phyloP scores from a whole-genome alignment of 306 rosid genomes.

The Dryas drummondii region DNA sequence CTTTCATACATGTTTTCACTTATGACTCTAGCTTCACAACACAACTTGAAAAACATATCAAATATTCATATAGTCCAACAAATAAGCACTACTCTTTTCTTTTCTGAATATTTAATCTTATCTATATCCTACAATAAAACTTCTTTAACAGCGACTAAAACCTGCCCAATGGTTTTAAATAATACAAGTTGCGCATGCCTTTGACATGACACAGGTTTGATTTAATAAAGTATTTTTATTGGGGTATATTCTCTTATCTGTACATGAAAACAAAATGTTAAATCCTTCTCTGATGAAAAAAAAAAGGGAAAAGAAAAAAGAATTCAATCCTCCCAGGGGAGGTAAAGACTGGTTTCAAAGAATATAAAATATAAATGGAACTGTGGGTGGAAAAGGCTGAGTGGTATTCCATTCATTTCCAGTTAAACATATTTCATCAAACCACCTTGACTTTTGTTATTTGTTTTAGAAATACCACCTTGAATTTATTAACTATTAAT shows the following conservation, averaged over 20 bases:
- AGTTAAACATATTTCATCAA: too few relatives aligned
- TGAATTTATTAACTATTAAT: background rate
- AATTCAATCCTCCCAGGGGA: background rate
- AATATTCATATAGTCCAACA: background rate
- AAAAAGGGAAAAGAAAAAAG: background rate
- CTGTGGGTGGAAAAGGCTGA: constrained; percentile 3
- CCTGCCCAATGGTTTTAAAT: background rate
- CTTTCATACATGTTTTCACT: too few relatives aligned
- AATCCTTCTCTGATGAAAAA: too few relatives aligned
- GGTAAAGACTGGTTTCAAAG: background rate
- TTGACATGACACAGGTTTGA: background rate
- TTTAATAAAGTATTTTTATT: background rate
- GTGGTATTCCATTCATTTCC: too few relatives aligned
- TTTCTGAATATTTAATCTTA: constrained; percentile 1
- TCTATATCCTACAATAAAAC: background rate
- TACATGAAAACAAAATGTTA: background rate
- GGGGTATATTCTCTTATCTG: background rate
- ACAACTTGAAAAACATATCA: background rate
- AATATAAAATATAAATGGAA: background rate
- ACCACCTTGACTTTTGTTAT: background rate
- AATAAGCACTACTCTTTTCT: background rate
- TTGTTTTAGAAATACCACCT: background rate
- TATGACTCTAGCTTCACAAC: background rate
- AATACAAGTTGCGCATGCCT: background rate
- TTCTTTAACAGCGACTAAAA: background rate